Percentiles rank a stretch among this genome's conserved stretches.
phyloP scores from a whole-genome alignment of 108 stramenopile genomes.

The Parietichytrium sp. region DNA sequence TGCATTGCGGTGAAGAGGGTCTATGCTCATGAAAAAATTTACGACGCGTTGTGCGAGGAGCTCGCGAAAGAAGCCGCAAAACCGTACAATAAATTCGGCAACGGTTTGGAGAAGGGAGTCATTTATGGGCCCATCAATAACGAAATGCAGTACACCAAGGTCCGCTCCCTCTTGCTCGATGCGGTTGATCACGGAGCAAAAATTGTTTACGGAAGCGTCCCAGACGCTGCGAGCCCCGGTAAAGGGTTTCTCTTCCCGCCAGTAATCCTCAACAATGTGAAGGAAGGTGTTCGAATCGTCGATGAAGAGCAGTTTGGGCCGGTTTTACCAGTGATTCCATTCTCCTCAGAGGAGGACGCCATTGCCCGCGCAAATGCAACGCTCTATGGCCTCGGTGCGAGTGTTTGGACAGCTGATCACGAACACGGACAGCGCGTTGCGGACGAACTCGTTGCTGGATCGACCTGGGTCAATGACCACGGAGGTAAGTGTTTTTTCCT shows the following conservation, averaged over 20 bases:
- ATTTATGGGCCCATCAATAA: not conserved
- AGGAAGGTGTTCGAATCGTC: conserved; percentile 29
- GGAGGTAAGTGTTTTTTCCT: too few species aligned
- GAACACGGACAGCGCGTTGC: not conserved
- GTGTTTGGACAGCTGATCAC: conserved; percentile 64
- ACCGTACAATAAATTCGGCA: not conserved
- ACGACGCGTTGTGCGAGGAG: conserved; percentile 27
- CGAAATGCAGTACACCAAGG: not conserved
- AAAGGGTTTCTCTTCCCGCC: conserved; percentile 17
- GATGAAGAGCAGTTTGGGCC: conserved; percentile 39
- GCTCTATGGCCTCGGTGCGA: conserved; percentile 87
- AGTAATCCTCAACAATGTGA: not conserved
- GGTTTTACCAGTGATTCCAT: not conserved
- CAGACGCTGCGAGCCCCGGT: not conserved
- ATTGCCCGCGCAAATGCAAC: conserved; percentile 43
- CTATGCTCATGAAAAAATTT: conserved; percentile 33
- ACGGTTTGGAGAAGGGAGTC: not conserved
- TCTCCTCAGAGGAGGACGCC: conserved; percentile 48
- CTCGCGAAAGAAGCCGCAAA: not conserved
- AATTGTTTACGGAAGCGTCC: not conserved
- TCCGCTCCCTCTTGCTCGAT: not conserved
- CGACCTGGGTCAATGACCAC: conserved; percentile 20
- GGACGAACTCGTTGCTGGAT: not conserved
- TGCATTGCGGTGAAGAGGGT: conserved; percentile 42
- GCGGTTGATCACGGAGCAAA: conserved; percentile 28